Base-by-base conservation (phyloP, 768 basidiomycete species). In the Tricholoma saponaceum region DNA sequence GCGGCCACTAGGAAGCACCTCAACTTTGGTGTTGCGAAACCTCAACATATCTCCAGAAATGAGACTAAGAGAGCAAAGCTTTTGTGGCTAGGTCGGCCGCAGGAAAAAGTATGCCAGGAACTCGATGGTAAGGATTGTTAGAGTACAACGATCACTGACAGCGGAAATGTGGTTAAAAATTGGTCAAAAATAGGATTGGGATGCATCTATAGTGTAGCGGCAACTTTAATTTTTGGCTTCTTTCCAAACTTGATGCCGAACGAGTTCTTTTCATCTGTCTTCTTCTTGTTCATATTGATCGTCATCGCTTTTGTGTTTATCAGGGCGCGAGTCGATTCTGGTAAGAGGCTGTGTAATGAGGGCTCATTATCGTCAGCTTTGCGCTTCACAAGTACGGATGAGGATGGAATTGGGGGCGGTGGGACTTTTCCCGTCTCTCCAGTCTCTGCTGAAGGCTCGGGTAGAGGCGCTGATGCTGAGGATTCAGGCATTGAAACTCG, bases 291-390 rank as follows among this genome's bases (percentile, higher is more conserved):
- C 8, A 74, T 66, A 3, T 76, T 72, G 18, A 75, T 65, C 13
- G 72, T 67, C 20, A 74, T 69, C 2, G 74, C 69, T 66, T 84
- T 83, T 28, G 82, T 71, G 18, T 69, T 71, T 20, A 90, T 80
- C 58, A 89, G 66, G n/a, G 82, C 74, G 30, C 82, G 79, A 5
- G 85, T 79, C 20, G 83, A 78, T 50, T 86, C 87, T 2, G 89
- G 84, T 30, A 93, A 73, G 0, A 93, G 75, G 56, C 79, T 85
- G 56, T 84, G 79, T 57, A 92, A 67, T 12, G 85, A 81, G 1
- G 92, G 91, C 62, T 93, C 91, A 20, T 79, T 68, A n/a, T 84
- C 84, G 23, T 86, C 90, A 5, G 91, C 92, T 67, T 92, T 93
- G 53, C 92, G 85, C 74, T 95, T 95, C 35, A 94, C 80, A n/a